phyloP scores from a whole-genome alignment of 768 basidiomycete species.

The Wakefieldia striispora region DNA sequence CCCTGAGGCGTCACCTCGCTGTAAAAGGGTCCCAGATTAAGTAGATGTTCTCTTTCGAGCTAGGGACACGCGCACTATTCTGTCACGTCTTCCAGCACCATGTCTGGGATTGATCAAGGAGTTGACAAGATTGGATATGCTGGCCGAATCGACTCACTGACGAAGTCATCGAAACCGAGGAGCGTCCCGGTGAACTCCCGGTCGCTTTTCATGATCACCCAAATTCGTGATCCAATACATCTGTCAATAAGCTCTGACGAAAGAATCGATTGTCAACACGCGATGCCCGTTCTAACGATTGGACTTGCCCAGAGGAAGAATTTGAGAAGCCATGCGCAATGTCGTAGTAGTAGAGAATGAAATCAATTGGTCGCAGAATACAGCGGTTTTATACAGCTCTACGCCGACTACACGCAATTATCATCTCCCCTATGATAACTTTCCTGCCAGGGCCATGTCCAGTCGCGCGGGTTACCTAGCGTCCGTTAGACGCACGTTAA shows the following conservation, averaged over 20 bases:
- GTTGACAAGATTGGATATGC: neutral
- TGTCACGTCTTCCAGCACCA: slow-evolving; percentile 94
- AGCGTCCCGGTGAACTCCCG: slow-evolving; percentile 95
- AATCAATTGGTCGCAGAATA: neutral
- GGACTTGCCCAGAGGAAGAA: slow-evolving; percentile 79
- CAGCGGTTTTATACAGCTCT: slow-evolving; percentile 9
- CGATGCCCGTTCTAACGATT: neutral
- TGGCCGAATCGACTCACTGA: slow-evolving; percentile 69
- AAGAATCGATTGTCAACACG: neutral
- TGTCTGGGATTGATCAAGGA: slow-evolving; percentile 47
- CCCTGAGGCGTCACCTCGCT: slow-evolving; percentile 89
- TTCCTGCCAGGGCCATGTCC: slow-evolving; percentile 18
- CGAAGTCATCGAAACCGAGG: slow-evolving; percentile 97
- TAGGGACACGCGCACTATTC: slow-evolving; percentile 70
- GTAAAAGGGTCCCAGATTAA: slow-evolving; percentile 1
- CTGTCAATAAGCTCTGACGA: slow-evolving; percentile 87
- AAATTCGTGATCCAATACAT: slow-evolving; percentile 95
- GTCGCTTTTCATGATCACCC: slow-evolving; percentile 98
- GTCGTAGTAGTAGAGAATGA: slow-evolving; percentile 6
- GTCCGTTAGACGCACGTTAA: slow-evolving; percentile 34
- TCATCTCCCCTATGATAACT: slow-evolving; percentile 19
- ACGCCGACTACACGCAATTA: slow-evolving; percentile 15
- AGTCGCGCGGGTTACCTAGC: slow-evolving; percentile 20
- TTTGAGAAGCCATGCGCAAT: slow-evolving; percentile 81
- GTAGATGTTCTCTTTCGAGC: neutral